Evolutionary conservation across 106 monocot genomes (phyloP), one percentile per base, ranked within the genome.

Genomic region (Acorus calamus): DNA sequence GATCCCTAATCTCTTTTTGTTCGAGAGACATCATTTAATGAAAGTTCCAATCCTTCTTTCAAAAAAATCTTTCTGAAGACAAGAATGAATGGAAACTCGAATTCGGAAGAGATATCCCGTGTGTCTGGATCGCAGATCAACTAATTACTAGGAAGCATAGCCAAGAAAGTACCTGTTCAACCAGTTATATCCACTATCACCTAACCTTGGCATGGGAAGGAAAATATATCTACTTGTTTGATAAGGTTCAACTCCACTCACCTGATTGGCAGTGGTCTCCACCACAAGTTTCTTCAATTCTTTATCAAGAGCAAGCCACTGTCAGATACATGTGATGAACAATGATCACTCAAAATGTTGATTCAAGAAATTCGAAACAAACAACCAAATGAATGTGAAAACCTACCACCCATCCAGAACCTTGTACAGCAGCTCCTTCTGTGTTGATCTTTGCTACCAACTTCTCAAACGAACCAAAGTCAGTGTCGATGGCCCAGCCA

Each of bases 381-480:
- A 55, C 6, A 9, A 11, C 7, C 50, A 50, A 71, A 45, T 13
- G 28, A 14, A 59, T 48, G 43, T 42, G 42, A 13, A 44, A 62
- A 71, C 92, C 69, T 65, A 96, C 96, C 84, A 96, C 96, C 96
- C 96, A 96, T 76, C 96, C 96, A 62, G 96, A 96, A 62, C 96
- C 96, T 63, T 96, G 96, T 59, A 96, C 69, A 81, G 87, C 96
- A 73, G 91, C 87, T 67, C 96, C 96, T 70, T 85, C 91, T 50
- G 91, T 68, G 68, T 83, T 96, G 46, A 91, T 73, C 51, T 83
- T 91, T 61, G 80, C 63, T 11, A 85, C 44, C 59, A 96, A 53
- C 49, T 59, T 53, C 7, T 96, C 87, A 58, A 87, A 55, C 2
- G 96, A 96, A 68, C 87, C 82, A 70, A 91, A 91, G 66, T 82